These are phyloP conservation scores for Pyronema domesticum DNA, from an alignment of 495 filamentous ascomycete genomes.

Conservation along the genomic window DNA sequence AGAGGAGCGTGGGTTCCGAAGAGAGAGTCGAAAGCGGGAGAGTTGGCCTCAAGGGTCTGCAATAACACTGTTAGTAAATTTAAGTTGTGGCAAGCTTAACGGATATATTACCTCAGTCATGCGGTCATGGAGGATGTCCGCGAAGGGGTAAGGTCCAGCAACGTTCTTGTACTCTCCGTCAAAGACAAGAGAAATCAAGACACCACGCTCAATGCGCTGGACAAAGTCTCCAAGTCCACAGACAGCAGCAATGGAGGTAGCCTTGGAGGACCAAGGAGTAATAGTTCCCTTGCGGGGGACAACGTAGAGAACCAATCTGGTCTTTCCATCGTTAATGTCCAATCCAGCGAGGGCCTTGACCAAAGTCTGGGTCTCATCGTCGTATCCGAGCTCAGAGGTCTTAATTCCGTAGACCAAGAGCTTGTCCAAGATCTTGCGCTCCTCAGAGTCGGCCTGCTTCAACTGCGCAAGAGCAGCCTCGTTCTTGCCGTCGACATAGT, in stretches of 20 bases:
- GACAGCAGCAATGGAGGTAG: conserved; percentile 83
- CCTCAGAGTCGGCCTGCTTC: conserved; percentile 25
- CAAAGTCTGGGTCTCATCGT: conserved; percentile 18
- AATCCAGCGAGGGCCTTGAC: conserved; percentile 24
- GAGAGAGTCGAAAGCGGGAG: conserved; percentile 52
- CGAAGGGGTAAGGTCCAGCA: conserved; percentile 37
- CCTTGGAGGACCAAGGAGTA: conserved; percentile 93
- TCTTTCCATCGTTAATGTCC: conserved; percentile 27
- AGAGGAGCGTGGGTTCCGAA: conserved; percentile 59
- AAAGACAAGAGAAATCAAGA: conserved; percentile 48
- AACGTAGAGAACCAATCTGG: conserved; percentile 41
- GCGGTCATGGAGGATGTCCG: conserved; percentile 65
- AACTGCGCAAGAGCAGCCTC: conserved; percentile 17
- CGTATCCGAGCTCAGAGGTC: conserved; percentile 26
- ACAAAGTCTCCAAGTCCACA: conserved; percentile 59
- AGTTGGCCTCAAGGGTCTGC: conserved; percentile 44
- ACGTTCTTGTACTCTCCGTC: conserved; percentile 28
- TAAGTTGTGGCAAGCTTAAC: neutral
- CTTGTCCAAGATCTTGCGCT: conserved; percentile 34
- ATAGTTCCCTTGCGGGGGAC: conserved; percentile 65
- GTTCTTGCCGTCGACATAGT: conserved; percentile 38
- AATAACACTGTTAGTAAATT: neutral
- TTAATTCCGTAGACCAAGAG: conserved; percentile 45
- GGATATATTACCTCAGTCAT: conserved; percentile 47
- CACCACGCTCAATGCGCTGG: conserved; percentile 72